Conservation (phyloP, 108 stramenopile species). For the Licmophora abbreviata region DNA sequence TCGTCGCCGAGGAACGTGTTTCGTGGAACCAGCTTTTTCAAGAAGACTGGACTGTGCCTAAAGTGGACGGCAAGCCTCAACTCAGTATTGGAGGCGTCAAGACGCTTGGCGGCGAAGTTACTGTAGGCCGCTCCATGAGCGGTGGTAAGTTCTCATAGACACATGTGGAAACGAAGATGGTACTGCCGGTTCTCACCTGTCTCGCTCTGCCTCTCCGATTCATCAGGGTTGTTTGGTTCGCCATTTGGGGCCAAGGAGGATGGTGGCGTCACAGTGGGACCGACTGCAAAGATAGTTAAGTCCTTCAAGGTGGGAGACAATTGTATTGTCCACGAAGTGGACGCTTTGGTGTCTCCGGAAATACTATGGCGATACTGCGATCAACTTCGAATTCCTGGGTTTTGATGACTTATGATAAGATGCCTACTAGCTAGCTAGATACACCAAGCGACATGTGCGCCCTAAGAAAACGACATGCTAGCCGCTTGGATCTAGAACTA, state of each 20-base stretch:
- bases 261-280: constrained; percentile 54
- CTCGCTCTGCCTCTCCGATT: no score
- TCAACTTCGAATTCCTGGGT: constrained; percentile 66
- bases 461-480: no score
- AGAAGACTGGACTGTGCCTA: constrained; percentile 14
- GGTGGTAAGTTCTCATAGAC: no score
- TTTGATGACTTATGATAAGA: no score
- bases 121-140: constrained; percentile 40
- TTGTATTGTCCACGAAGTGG: constrained; percentile 68
- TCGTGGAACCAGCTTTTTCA: constrained; percentile 36
- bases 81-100: constrained; percentile 32
- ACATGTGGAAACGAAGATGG: no score
- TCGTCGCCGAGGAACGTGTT: constrained; percentile 49
- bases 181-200: no score
- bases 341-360: constrained; percentile 56
- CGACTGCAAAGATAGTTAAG: constrained; percentile 40
- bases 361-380: constrained; percentile 72
- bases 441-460: no score
- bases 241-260: constrained; percentile 75
- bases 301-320: constrained; percentile 21
- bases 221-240: constrained; percentile 63
- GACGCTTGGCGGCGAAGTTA: constrained; percentile 58
- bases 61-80: constrained; percentile 3
- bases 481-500: no score
- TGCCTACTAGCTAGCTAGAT: no score